Evolutionary conservation across 352 stramenopile genomes (phyloP), one percentile per base, ranked within the genome.

Genomic region (Globisporangium polare): DNA sequence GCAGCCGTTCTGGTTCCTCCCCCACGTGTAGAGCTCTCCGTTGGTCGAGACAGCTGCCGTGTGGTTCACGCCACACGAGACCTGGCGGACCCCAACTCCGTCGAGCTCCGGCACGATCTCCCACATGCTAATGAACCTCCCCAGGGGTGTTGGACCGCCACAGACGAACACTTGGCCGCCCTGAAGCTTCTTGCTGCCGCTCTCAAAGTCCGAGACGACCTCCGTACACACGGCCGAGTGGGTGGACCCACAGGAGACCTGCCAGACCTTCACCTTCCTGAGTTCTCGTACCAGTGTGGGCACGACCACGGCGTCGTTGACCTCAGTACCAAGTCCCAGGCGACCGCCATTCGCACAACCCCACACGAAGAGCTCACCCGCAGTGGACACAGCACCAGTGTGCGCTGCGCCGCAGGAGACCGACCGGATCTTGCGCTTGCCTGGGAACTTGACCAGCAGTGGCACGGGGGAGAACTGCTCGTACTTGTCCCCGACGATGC

Each of bases 11-110:
- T 75, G 64, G 72, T 98, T 98, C 20, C 80, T 74, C 22, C 95
- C 95, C 94, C 94, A 98, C 3, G 85, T 96, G 71, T 95, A 97
- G 33, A 98, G 74, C 74, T 98, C 92, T 0, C 93, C 94, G 20
- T 86, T 82, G 0, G 75, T 77, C 1, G 89, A 96, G 6, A 98
- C 89, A 1, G 89, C 93, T 9, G 89, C 92, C 20, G 90, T 96
- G 73, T 98, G 95, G 29, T 66, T 83, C 9, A 83, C 78, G 15
- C 95, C 95, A 58, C 93, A 98, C 13, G 77, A 80, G 4, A 98
- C 79, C 55, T 94, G 82, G 26, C 79, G 66, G 58, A 89, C 66
- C 0, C 69, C 77, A 46, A 89, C 59, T 2, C 72, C 68, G 27
- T 75, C 55, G 15, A 96, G 75, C 41, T 77, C 68, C 2, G 67